These are phyloP conservation scores for Phytophthora sansomeana DNA, from an alignment of 352 stramenopile species.

Conservation along the genomic window DNA sequence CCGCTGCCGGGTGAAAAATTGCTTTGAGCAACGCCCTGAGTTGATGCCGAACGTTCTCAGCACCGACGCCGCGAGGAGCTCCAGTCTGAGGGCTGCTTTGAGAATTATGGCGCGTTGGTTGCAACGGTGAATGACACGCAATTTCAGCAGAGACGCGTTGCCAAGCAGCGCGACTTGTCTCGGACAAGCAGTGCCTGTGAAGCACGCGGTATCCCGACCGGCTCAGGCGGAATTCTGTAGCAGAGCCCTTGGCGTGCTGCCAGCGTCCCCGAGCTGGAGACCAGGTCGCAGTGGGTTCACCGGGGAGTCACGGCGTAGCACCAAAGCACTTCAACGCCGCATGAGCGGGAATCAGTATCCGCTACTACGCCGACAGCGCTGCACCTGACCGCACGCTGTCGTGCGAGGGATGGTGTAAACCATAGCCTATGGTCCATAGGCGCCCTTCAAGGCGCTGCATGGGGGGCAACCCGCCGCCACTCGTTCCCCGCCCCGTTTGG, in stretches of 20 bases:
- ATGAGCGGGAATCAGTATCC: constrained; percentile 22
- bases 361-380: constrained; percentile 1
- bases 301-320: neutral
- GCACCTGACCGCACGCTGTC: constrained; percentile 25
- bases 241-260: neutral
- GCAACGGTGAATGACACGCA: neutral
- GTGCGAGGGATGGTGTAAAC: constrained; percentile 26
- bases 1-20: too few relatives aligned
- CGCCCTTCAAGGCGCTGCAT: neutral
- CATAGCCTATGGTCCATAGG: neutral
- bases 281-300: neutral
- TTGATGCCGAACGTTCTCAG: constrained; percentile 15
- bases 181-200: too few relatives aligned
- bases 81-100: neutral
- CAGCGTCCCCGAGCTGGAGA: neutral
- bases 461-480: constrained; percentile 6
- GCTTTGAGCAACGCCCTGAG: constrained; percentile 3
- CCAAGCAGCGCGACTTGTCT: too few relatives aligned
- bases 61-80: constrained; percentile 24
- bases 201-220: too few relatives aligned
- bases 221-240: neutral
- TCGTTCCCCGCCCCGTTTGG: constrained; percentile 4
- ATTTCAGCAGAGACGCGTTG: constrained; percentile 10
- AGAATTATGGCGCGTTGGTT: too few relatives aligned
- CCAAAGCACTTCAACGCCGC: constrained; percentile 18